These are phyloP conservation scores for Trifolium subterraneum DNA, from an alignment of 306 rosid species.

Conservation along the genomic window DNA sequence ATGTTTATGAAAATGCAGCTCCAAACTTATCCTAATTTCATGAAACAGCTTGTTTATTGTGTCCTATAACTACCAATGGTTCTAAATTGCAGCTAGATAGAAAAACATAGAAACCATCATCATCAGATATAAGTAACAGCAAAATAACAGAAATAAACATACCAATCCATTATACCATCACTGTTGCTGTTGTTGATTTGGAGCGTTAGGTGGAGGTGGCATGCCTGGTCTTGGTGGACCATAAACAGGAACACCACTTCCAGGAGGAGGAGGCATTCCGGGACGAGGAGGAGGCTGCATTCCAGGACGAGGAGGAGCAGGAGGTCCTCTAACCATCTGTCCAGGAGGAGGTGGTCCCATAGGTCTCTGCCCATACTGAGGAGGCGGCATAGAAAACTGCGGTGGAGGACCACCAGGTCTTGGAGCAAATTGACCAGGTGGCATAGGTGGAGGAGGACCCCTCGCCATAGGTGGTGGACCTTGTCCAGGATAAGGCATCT, in stretches of 20 bases:
- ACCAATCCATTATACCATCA: conserved; percentile 38
- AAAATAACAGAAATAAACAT: conserved; percentile 31
- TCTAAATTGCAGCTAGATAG: too few species aligned
- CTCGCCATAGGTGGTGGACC: conserved; percentile 66
- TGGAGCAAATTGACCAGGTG: conserved; percentile 64
- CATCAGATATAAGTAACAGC: not conserved
- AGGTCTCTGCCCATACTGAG: conserved; percentile 90
- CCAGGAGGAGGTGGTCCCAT: conserved; percentile 99
- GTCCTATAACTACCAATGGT: too few species aligned
- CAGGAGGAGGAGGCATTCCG: conserved; percentile 98
- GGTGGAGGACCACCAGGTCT: conserved; percentile 81
- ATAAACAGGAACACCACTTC: conserved; percentile 70
- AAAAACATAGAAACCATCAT: not conserved
- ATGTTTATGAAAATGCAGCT: too few species aligned
- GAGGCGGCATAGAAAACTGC: conserved; percentile 60
- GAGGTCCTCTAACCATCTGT: conserved; percentile 96
- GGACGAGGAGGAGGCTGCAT: conserved; percentile 83
- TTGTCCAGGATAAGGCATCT: conserved; percentile 74
- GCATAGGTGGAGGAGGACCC: conserved; percentile 71
- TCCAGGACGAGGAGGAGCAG: conserved; percentile 81
- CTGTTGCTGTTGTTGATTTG: conserved; percentile 81
- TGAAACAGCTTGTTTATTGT: too few species aligned
- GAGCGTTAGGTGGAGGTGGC: conserved; percentile 87
- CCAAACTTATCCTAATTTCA: too few species aligned
- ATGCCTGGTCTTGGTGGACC: conserved; percentile 91